Evolutionary conservation across 2,329 filamentous ascomycete species (phyloP).

Genomic region (Xylaria sp.): DNA sequence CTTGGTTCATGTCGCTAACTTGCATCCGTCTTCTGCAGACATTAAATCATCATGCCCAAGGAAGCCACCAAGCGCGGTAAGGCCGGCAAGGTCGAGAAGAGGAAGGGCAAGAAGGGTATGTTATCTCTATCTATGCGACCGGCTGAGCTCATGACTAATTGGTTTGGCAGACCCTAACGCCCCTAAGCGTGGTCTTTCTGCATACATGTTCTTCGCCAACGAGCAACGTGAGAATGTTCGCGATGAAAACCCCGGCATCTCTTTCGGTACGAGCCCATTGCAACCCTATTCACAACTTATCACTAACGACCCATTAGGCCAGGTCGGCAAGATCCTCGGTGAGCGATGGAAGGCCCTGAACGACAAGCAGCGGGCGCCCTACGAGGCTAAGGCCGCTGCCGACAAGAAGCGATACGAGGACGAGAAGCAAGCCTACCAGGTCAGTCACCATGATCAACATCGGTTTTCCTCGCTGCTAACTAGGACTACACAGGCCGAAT

Average conservation of each 20-base stretch:
- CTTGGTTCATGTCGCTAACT: slow-evolving; percentile 12
- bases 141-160: slow-evolving; percentile 22
- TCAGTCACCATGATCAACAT: slow-evolving; percentile 59
- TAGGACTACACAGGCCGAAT: slow-evolving; percentile 47
- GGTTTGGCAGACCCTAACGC: slow-evolving; percentile 83
- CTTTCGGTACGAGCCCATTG: slow-evolving; percentile 78
- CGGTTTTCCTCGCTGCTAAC: slow-evolving; percentile 25
- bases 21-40: slow-evolving; percentile 41
- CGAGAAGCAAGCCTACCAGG: slow-evolving; percentile 94
- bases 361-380: slow-evolving; percentile 91
- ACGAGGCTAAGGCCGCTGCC: slow-evolving; percentile 93
- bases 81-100: slow-evolving; percentile 64
- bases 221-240: slow-evolving; percentile 98
- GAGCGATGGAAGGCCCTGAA: slow-evolving; percentile 98
- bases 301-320: slow-evolving; percentile 63
- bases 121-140: slow-evolving; percentile 29
- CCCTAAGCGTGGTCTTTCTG: slow-evolving; percentile 98
- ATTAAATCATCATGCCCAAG: slow-evolving; percentile 65
- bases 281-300: background rate
- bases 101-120: slow-evolving; percentile 69
- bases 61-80: slow-evolving; percentile 64
- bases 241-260: slow-evolving; percentile 97
- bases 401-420: slow-evolving; percentile 99
- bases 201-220: slow-evolving; percentile 99
- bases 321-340: slow-evolving; percentile 97